Base-by-base conservation (phyloP, 1,284 basidiomycete species). In the Thecaphora frezii region DNA sequence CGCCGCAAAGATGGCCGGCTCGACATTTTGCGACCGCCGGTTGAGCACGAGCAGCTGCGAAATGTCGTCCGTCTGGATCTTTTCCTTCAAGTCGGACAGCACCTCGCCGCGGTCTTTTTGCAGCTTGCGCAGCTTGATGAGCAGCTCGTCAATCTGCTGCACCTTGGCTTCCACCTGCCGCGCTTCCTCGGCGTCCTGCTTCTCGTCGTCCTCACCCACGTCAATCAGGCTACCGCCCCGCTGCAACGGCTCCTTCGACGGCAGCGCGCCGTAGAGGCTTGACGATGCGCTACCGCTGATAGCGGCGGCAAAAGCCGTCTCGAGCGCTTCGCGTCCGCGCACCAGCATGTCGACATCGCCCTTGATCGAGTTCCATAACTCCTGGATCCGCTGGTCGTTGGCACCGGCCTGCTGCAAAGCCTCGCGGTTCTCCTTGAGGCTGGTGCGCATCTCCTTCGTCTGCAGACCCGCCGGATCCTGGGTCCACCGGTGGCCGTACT, bases 41-140 rank as follows among this genome's bases (percentile, higher is more conserved):
- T 97, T 96, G 48, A 97, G 85, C 2, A 98, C 85, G 1, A 98
- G 85, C 0, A 97, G 83, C 76, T 96, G 92, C 0, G 93, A 97
- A 10, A 98, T 94, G 72, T 98, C 96, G 80, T 98, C 96, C 26
- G 85, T 84, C 85, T 97, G 96, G 44, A 97, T 86, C 90, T 91
- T 92, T 44, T 96, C 91, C 79, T 97, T 97, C 45, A 98, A 83
- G 77, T 97, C 93, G 76, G 90, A 91, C 44, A 98, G 82, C 0
- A 93, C 87, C 58, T 93, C 90, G 21, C 85, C 86, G 37, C 94
- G 83, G 80, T 97, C 93, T 46, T 62, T 60, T 25, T 76, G 72
- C 57, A 77, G 64, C 54, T 71, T 68, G 48, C 66, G 64, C 24
- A 77, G 58, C 45, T 68, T 70, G 24, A 38, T 28, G 0, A 75